Percentiles rank a stretch among this genome's conserved stretches.
Conservation (phyloP, 1,284 basidiomycete species). For the Trametes hirsuta region DNA sequence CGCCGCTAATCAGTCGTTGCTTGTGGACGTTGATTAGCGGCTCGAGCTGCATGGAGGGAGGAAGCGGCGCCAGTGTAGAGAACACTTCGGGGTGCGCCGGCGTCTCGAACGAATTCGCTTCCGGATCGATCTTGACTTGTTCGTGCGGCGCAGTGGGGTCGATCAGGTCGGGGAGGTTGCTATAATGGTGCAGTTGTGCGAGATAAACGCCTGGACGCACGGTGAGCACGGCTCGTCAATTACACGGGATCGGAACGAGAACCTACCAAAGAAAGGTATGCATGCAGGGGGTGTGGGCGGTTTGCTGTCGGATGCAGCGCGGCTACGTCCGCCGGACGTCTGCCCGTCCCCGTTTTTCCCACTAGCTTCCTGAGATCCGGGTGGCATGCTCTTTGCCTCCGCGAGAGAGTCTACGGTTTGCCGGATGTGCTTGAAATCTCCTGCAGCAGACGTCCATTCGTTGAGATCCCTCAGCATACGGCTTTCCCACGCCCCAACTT, state of each 20-base stretch:
- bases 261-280: constrained; percentile 79
- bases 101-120: constrained; percentile 62
- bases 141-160: constrained; percentile 81
- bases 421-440: constrained; percentile 80
- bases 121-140: constrained; percentile 64
- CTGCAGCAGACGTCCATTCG: constrained; percentile 64
- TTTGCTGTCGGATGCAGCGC: constrained; percentile 49
- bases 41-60: constrained; percentile 76
- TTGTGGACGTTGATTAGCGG: constrained; percentile 89
- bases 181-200: constrained; percentile 68
- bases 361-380: constrained; percentile 50
- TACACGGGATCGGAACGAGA: not conserved
- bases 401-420: constrained; percentile 65
- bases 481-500: constrained; percentile 73
- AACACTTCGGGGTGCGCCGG: constrained; percentile 80
- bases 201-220: constrained; percentile 68
- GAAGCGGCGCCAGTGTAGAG: constrained; percentile 67
- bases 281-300: constrained; percentile 52
- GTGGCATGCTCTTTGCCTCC: constrained; percentile 62
- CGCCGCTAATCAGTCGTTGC: constrained; percentile 76
- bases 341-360: constrained; percentile 50
- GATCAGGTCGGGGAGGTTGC: constrained; percentile 76
- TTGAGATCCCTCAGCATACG: constrained; percentile 80
- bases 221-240: not conserved
- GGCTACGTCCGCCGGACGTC: constrained; percentile 41